phyloP scores from a whole-genome alignment of 2,329 filamentous ascomycete species.

The Cladobotryum protrusum region DNA sequence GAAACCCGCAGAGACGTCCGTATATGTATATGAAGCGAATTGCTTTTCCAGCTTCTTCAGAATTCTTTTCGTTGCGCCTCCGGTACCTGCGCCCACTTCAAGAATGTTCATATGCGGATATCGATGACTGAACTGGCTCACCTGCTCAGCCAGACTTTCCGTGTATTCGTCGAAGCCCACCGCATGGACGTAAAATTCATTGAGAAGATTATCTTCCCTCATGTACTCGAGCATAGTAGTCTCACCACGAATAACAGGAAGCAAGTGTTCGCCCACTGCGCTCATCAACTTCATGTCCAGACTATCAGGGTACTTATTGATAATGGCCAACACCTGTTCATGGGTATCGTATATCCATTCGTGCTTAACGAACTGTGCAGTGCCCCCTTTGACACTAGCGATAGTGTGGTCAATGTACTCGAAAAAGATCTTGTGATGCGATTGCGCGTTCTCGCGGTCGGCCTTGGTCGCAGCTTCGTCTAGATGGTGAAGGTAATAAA shows the following conservation, averaged over 20 bases:
- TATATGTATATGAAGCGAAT: conserved; percentile 14
- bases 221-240: conserved; percentile 31
- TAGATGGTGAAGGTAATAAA: no score
- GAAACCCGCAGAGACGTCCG: conserved; percentile 30
- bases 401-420: no score
- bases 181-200: conserved; percentile 10
- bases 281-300: neutral
- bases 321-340: no score
- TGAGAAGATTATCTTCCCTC: conserved; percentile 27
- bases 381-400: no score
- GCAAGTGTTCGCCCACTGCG: conserved; percentile 20
- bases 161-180: neutral
- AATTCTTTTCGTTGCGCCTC: conserved; percentile 17
- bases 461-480: no score
- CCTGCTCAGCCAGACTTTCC: neutral
- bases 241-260: conserved; percentile 25
- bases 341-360: neutral
- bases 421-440: no score
- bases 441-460: no score
- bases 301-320: neutral
- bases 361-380: no score
- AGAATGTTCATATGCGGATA: conserved; percentile 27
- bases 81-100: conserved; percentile 34
- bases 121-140: neutral
- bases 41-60: neutral